Base-by-base conservation (phyloP, 176 grass and related monocot species). In the Oryza meridionalis region DNA sequence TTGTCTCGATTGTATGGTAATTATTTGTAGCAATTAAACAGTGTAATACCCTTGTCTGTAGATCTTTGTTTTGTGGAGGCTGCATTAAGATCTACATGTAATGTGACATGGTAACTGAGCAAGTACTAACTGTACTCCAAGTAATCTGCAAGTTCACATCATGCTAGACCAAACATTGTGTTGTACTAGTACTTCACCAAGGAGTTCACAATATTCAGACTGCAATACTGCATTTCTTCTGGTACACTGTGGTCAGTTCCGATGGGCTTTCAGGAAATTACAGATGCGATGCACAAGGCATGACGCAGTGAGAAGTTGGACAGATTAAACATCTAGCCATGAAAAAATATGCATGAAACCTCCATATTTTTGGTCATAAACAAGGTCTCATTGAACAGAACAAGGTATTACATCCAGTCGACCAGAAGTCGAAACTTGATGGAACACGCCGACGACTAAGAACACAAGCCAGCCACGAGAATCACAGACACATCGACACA, bases 351-450 rank as follows among this genome's bases (percentile, higher is more conserved):
- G 46, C 46, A 49, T 49, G 3, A 49, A 4, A 55, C 51, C 16
- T 58, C 51, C 53, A 58, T 1, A 65, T n/a, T 3, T 61, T 62
- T 14, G 7, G 1, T 11, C 53, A 59, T 4, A 24, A 85, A 0
- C 16, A 1, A 69, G 9, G 3, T 66, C 66, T 62, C 72, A 89
- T 82, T 82, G 66, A 81, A 25, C 50, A 33, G 3, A 40, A 15
- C 11, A 42, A 40, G 15, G 0, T 3, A 69, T 40, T 24, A 76
- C 77, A 84, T 14, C 2, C 65, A 4, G 55, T 8, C 22, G 24
- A 84, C 11, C 8, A 88, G n/a, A 76, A 31, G 67, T 70, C 2
- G 0, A 2, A 70, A 44, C 80, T 19, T 4, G 50, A 46, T 4
- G 50, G 7, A 84, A 46, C 50, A 63, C 75, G 2, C 0, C 14